Percentiles rank a stretch among this genome's conserved stretches.
These are phyloP conservation scores for Podospora pseudopauciseta DNA, from an alignment of 495 filamentous ascomycete genomes.

Conservation along the genomic window DNA sequence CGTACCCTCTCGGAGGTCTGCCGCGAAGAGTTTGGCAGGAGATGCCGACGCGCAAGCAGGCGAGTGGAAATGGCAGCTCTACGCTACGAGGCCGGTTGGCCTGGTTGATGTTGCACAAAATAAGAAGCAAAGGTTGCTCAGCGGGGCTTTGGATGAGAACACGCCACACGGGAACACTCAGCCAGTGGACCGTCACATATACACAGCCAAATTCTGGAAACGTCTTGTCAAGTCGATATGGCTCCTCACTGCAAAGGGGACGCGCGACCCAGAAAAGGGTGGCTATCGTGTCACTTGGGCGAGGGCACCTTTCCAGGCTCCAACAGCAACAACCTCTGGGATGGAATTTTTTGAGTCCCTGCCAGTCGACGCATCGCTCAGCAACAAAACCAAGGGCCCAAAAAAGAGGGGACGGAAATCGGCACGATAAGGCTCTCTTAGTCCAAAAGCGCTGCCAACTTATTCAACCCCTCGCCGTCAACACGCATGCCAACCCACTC, in stretches of 20 bases:
- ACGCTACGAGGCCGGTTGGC: slow-evolving; percentile 21
- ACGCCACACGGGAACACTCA: slow-evolving; percentile 32
- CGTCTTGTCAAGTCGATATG: slow-evolving; percentile 36
- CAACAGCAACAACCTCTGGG: not conserved
- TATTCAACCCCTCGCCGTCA: slow-evolving; percentile 64
- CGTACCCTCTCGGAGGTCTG: slow-evolving; percentile 28
- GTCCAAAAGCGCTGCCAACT: slow-evolving; percentile 52
- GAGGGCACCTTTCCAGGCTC: not conserved
- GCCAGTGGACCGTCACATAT: slow-evolving; percentile 28
- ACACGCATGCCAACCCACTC: slow-evolving; percentile 94
- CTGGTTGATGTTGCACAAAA: slow-evolving; percentile 20
- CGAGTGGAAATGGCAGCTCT: slow-evolving; percentile 28
- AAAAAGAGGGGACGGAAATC: not conserved
- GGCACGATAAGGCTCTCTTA: slow-evolving; percentile 16
- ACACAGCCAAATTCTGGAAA: slow-evolving; percentile 25
- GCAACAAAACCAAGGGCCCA: not conserved
- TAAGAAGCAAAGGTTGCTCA: slow-evolving; percentile 32
- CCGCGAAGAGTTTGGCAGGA: slow-evolving; percentile 2
- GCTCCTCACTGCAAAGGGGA: slow-evolving; percentile 32
- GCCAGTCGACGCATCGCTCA: not conserved
- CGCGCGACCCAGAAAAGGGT: slow-evolving; percentile 25
- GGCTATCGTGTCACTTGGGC: not conserved
- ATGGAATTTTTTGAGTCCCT: slow-evolving; percentile 19
- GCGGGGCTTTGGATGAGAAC: slow-evolving; percentile 32
- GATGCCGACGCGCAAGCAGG: not conserved